phyloP scores from a whole-genome alignment of 2,329 filamentous ascomycete species.

The Mycosphaerella sp. region DNA sequence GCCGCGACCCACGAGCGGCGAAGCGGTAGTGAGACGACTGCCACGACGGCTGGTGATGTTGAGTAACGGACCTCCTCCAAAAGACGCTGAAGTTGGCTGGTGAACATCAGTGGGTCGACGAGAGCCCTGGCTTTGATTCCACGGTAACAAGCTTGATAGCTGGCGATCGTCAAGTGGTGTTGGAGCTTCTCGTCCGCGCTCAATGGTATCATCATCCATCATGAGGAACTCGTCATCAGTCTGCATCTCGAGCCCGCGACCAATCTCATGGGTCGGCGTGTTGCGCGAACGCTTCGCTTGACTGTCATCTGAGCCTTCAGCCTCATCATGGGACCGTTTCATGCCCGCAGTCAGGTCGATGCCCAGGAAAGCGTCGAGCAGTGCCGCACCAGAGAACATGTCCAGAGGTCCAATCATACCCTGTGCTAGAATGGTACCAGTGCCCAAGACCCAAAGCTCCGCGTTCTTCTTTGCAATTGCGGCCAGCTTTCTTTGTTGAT shows the following conservation, averaged over 20 bases:
- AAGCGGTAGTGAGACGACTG: slow-evolving; percentile 53
- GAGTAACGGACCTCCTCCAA: slow-evolving; percentile 23
- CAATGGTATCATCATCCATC: slow-evolving; percentile 45
- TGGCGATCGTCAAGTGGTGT: slow-evolving; percentile 57
- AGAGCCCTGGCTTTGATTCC: slow-evolving; percentile 49
- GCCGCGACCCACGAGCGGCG: slow-evolving; percentile 53
- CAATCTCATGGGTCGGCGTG: slow-evolving; percentile 32
- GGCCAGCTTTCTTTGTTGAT: slow-evolving; percentile 19
- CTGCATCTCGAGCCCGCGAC: slow-evolving; percentile 26
- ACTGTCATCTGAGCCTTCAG: slow-evolving; percentile 23
- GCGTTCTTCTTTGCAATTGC: slow-evolving; percentile 57
- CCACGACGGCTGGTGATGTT: slow-evolving; percentile 39
- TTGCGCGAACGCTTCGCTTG: slow-evolving; percentile 28
- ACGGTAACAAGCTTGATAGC: slow-evolving; percentile 59
- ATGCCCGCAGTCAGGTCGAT: slow-evolving; percentile 22
- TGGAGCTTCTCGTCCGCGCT: slow-evolving; percentile 64
- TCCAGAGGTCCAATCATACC: slow-evolving; percentile 48
- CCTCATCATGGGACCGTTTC: slow-evolving; percentile 28
- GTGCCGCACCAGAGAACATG: slow-evolving; percentile 52
- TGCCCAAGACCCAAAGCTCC: slow-evolving; percentile 53
- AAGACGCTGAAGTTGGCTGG: slow-evolving; percentile 28
- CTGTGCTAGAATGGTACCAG: slow-evolving; percentile 42
- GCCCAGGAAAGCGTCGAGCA: slow-evolving; percentile 47
- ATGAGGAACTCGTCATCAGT: slow-evolving; percentile 16
- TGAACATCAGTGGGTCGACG: slow-evolving; percentile 38